Conservation (phyloP, 768 basidiomycete genomes). For the Tricholoma furcatifolium region DNA sequence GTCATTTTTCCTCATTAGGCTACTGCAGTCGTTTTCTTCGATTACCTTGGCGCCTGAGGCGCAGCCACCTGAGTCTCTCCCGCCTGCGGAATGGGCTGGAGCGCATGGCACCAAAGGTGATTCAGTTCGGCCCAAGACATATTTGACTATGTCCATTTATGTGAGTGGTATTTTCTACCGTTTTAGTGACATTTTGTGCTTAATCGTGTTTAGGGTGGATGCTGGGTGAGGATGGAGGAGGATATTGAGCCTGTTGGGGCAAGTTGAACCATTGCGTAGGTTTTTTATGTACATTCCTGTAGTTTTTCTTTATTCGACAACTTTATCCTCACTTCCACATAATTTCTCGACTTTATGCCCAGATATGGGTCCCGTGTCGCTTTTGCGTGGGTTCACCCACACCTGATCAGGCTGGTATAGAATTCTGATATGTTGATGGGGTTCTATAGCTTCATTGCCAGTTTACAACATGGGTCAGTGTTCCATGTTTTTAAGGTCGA, state of each 20-base stretch:
- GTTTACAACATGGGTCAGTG: too few species aligned
- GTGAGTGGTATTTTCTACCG: background rate
- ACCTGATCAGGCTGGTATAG: too few species aligned
- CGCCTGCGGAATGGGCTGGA: conserved; percentile 41
- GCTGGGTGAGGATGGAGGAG: conserved; percentile 30
- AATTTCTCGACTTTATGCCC: too few species aligned
- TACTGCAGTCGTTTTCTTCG: conserved; percentile 42
- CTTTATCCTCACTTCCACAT: too few species aligned
- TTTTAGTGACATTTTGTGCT: background rate
- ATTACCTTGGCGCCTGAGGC: conserved; percentile 39
- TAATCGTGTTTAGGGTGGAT: conserved; percentile 23
- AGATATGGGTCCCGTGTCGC: too few species aligned
- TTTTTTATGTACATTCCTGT: too few species aligned
- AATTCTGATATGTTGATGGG: too few species aligned
- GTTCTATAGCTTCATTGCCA: too few species aligned
- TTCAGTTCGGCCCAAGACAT: conserved; percentile 11
- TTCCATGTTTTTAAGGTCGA: too few species aligned
- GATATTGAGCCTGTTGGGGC: conserved; percentile 2
- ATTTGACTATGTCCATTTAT: conserved; percentile 15
- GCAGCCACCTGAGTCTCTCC: conserved; percentile 36
- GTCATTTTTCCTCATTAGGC: conserved; percentile 47
- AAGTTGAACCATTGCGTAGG: background rate
- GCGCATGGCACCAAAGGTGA: conserved; percentile 31
- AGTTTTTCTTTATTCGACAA: too few species aligned
- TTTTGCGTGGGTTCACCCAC: too few species aligned